A percentile compares a stretch with the other conserved stretches of the same genome.
Evolutionary conservation across 1,284 basidiomycete genomes (phyloP).

Genomic region (Pseudozyma hubeiensis): DNA sequence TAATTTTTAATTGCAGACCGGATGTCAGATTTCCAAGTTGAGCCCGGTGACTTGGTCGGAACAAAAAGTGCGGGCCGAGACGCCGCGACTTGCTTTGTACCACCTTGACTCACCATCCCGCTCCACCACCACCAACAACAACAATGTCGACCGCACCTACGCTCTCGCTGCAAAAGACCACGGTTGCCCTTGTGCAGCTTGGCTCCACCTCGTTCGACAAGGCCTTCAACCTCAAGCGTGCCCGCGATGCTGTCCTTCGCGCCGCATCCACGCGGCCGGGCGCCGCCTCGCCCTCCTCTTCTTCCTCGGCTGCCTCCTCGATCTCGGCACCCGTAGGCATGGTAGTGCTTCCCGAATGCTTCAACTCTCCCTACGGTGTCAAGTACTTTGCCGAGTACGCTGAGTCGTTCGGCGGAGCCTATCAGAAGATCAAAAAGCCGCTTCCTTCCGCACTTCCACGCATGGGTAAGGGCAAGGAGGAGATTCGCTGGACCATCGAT

Average conservation of each 20-base stretch:
- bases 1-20: too few species aligned
- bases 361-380: constrained; percentile 96
- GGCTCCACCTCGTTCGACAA: constrained; percentile 64
- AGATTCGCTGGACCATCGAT: constrained; percentile 56
- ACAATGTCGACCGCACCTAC: constrained; percentile 39
- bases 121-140: neutral
- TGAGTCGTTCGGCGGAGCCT: constrained; percentile 61
- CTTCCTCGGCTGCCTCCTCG: constrained; percentile 3
- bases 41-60: constrained; percentile 16
- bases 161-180: constrained; percentile 46
- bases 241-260: constrained; percentile 48
- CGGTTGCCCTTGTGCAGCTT: constrained; percentile 63
- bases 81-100: too few species aligned
- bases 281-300: constrained; percentile 11
- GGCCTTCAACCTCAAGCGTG: constrained; percentile 59
- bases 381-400: constrained; percentile 70
- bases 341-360: constrained; percentile 80
- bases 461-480: constrained; percentile 48
- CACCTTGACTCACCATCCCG: neutral
- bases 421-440: constrained; percentile 58
- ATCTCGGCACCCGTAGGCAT: constrained; percentile 51
- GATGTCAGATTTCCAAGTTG: neutral
- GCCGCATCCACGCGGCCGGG: constrained; percentile 29
- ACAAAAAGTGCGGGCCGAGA: neutral
- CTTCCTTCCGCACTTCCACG: constrained; percentile 37